Conservation (phyloP, 257 asterid genomes). For the Jacaranda mimosifolia region DNA sequence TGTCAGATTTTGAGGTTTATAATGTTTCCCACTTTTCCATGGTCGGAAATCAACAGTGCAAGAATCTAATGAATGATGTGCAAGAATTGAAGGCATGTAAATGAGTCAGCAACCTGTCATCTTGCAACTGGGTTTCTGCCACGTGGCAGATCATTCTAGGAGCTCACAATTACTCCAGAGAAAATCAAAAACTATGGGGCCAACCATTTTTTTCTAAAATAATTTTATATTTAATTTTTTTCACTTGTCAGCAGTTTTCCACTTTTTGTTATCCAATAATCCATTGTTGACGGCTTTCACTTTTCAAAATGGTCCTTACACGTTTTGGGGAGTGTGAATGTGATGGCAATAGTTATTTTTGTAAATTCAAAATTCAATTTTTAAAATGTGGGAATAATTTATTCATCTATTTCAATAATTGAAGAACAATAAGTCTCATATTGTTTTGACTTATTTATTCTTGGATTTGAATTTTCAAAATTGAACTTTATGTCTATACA, state of each 20-base stretch:
- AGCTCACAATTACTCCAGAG: neutral
- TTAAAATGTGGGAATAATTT: too few relatives aligned
- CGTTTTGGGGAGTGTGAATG: slow-evolving; percentile 19
- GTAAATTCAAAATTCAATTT: neutral
- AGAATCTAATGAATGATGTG: slow-evolving; percentile 19
- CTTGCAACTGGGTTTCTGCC: slow-evolving; percentile 33
- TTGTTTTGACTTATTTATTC: too few relatives aligned
- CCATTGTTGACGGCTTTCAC: slow-evolving; percentile 30
- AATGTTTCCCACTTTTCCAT: neutral
- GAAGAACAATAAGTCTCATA: too few relatives aligned
- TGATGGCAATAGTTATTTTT: neutral
- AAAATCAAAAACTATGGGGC: slow-evolving; percentile 30
- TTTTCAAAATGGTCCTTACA: slow-evolving; percentile 24
- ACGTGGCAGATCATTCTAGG: slow-evolving; percentile 19
- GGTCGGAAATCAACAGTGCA: slow-evolving; percentile 26
- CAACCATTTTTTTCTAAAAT: neutral
- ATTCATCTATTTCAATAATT: too few relatives aligned
- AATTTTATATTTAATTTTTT: neutral
- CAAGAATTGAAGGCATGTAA: slow-evolving; percentile 29
- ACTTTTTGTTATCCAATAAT: slow-evolving; percentile 29
- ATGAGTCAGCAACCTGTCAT: slow-evolving; percentile 53
- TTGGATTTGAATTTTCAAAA: too few relatives aligned
- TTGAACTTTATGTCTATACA: too few relatives aligned
- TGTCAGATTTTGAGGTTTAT: slow-evolving; percentile 19
- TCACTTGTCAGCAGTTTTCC: slow-evolving; percentile 30